phyloP scores from a whole-genome alignment of 1,284 basidiomycete species.

The Leccinum griseonigrum region DNA sequence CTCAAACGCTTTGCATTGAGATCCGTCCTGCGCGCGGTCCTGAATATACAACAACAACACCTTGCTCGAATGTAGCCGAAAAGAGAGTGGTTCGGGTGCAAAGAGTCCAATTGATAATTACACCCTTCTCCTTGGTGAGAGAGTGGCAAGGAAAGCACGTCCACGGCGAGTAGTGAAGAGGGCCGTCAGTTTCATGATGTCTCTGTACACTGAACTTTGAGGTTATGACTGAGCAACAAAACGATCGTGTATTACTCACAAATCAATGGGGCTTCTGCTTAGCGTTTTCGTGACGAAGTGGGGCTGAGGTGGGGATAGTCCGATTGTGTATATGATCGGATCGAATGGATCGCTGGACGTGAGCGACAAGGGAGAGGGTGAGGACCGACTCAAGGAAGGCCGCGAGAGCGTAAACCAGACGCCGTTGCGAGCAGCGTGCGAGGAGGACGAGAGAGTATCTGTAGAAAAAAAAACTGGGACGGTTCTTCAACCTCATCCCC shows the following conservation, averaged over 20 bases:
- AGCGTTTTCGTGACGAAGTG: constrained; percentile 91
- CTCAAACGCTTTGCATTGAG: constrained; percentile 78
- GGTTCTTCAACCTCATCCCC: constrained; percentile 72
- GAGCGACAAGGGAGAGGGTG: constrained; percentile 19
- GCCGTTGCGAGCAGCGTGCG: constrained; percentile 2
- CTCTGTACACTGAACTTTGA: constrained; percentile 48
- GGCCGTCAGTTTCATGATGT: constrained; percentile 92
- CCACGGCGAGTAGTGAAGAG: constrained; percentile 94
- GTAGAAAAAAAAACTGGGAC: constrained; percentile 27
- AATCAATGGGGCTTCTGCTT: constrained; percentile 84
- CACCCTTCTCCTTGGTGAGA: constrained; percentile 88
- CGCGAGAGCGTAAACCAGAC: constrained; percentile 12
- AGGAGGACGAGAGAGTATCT: constrained; percentile 27
- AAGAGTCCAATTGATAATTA: constrained; percentile 98
- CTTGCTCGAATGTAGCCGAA: too few species aligned
- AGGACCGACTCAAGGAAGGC: constrained; percentile 16
- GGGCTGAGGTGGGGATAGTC: constrained; percentile 69
- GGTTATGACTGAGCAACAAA: neutral
- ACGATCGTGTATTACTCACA: constrained; percentile 54
- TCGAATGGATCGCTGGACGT: constrained; percentile 20
- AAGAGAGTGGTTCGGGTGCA: constrained; percentile 92
- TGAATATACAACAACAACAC: constrained; percentile 68
- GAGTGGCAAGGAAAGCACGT: constrained; percentile 79
- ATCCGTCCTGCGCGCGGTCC: constrained; percentile 56
- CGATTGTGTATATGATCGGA: too few species aligned